Base-by-base conservation (phyloP, 1,139 yeast genomes). In the Komagataea norvegica region DNA sequence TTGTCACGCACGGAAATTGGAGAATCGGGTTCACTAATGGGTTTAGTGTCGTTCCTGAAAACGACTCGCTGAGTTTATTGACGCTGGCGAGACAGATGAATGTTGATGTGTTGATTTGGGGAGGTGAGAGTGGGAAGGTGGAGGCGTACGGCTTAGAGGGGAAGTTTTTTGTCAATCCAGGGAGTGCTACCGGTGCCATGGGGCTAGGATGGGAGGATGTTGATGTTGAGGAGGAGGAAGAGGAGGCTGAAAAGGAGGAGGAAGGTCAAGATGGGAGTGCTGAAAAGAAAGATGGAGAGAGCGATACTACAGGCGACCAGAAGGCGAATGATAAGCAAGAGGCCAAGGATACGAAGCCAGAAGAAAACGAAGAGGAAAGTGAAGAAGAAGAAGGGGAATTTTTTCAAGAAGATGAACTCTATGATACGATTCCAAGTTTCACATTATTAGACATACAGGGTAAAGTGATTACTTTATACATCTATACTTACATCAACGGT, bases 141-240 rank as follows among this genome's bases (percentile, higher is more conserved):
- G 97, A 91, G 56, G 96, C 96, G 0, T 91, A 87, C 55, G 86
- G 93, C 9, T 66, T 89, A 44, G 97, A 88, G 49, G 95, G 94
- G 21, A 87, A 86, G 62, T 87, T 89, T 60, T 91, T 91, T 55
- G 72, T 91, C 19, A 89, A 87, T 57, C 98, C 98, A 0, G 98
- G 98, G 0, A 83, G 95, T 56, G 95, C 94, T 31, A 88, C 97
- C 0, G 98, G 98, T 11, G 96, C 96, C 0, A 77, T 73, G 50
- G 72, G 72, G 34, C 71, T 79, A 36, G 77, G 74, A 44, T 68
- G 78, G 59, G 70, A 76, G 17, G 75, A 64, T 18, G 63, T 51
- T 8, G 66, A 61, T 1, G 49, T 43, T 1, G 49, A 46, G 5
- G 48, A 42, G 6, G 44, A 34, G 11, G 46, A 38, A 2, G 58